Conservation (phyloP, 2,329 filamentous ascomycete genomes). For the Aspergillus thermomutatus region DNA sequence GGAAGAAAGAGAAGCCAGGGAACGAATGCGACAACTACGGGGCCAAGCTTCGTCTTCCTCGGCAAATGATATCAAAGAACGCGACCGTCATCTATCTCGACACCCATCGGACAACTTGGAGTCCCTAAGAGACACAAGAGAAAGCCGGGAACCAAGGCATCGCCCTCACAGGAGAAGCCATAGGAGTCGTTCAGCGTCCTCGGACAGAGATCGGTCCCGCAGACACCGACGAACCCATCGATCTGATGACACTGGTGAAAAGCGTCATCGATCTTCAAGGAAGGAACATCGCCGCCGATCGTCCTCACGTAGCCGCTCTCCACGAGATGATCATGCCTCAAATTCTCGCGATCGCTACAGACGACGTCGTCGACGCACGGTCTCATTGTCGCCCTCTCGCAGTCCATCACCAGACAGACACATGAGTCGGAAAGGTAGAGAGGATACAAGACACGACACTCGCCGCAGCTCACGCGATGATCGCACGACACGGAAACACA, state of each 20-base stretch:
- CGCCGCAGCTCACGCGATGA: slow-evolving; percentile 1
- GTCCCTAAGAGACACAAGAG: slow-evolving; percentile 19
- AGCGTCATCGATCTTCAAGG: slow-evolving; percentile 16
- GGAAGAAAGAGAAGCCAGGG: slow-evolving; percentile 74
- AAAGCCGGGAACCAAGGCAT: slow-evolving; percentile 20
- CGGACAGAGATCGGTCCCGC: slow-evolving; percentile 22
- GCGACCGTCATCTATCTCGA: slow-evolving; percentile 12
- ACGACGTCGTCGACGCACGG: slow-evolving; percentile 14
- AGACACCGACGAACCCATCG: slow-evolving; percentile 23
- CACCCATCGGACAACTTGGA: slow-evolving; percentile 14
- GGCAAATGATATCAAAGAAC: slow-evolving; percentile 37
- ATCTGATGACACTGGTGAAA: slow-evolving; percentile 14
- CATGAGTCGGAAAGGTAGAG: slow-evolving; percentile 13
- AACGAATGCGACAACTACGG: slow-evolving; percentile 61
- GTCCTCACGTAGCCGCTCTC: slow-evolving; percentile 20
- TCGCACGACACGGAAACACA: slow-evolving; percentile 3
- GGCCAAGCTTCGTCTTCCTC: slow-evolving; percentile 32
- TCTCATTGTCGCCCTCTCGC: slow-evolving; percentile 18
- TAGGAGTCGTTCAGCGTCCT: slow-evolving; percentile 25
- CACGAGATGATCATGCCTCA: slow-evolving; percentile 7
- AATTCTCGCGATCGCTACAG: slow-evolving; percentile 12
- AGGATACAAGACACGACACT: slow-evolving; percentile 6
- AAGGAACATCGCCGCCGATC: slow-evolving; percentile 14
- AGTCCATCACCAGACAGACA: slow-evolving; percentile 15
- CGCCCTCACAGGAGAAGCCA: slow-evolving; percentile 27